phyloP scores from a whole-genome alignment of 805 yeast genomes.

The Wickerhamomyces bovis region DNA sequence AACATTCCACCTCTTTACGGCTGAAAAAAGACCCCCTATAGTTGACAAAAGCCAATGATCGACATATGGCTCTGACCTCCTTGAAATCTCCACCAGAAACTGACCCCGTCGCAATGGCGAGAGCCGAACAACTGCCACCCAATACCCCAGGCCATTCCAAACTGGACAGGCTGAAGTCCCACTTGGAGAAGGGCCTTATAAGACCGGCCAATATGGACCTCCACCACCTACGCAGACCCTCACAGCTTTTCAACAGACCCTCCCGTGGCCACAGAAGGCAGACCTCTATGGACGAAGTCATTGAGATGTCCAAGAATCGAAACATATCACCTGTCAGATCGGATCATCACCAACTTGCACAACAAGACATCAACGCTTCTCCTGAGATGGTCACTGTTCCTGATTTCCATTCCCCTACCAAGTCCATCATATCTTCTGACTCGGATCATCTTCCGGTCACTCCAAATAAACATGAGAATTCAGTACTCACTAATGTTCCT shows the following conservation, averaged over 20 bases:
- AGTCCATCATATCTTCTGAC: constrained; percentile 12
- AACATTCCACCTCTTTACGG: not conserved
- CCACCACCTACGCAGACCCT: constrained; percentile 4
- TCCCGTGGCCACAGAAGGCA: constrained; percentile 4
- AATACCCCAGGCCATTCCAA: not conserved
- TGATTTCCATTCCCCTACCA: constrained; percentile 16
- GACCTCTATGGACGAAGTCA: constrained; percentile 4
- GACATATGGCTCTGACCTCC: not conserved
- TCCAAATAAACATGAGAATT: not conserved
- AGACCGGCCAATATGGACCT: constrained; percentile 5
- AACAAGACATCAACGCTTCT: constrained; percentile 3
- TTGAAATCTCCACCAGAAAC: not conserved
- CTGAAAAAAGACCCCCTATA: not conserved
- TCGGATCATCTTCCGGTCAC: not conserved
- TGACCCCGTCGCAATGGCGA: not conserved
- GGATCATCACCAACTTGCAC: not conserved
- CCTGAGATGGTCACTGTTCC: constrained; percentile 14
- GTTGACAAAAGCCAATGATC: not conserved
- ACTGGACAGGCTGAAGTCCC: not conserved
- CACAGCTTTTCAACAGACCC: not conserved
- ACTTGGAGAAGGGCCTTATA: not conserved
- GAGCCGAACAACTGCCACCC: not conserved
- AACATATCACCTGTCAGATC: constrained; percentile 1
- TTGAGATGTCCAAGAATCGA: not conserved
- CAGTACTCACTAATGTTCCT: constrained; percentile 1